phyloP scores from a whole-genome alignment of 805 yeast species.

The Monosporozyma yasuniensis region DNA sequence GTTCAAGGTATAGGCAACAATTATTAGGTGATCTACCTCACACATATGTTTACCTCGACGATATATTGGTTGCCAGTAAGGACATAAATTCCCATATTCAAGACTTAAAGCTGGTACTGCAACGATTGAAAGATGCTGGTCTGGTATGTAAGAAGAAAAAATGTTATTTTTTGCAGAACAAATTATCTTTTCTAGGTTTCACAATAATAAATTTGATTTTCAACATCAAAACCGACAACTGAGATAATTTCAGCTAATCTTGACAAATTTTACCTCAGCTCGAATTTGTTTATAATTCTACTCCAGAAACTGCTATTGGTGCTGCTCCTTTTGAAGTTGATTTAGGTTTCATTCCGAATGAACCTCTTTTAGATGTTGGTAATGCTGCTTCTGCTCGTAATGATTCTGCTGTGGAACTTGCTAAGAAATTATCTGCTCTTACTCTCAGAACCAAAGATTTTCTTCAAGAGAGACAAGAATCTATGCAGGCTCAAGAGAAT shows the following conservation, averaged over 20 bases:
- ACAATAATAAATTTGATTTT: background rate
- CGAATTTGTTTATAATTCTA: slow-evolving; percentile 6
- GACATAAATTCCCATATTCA: no score
- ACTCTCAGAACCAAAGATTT: background rate
- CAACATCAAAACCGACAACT: no score
- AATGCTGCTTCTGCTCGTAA: background rate
- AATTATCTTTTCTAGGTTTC: no score
- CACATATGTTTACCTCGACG: no score
- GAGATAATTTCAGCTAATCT: no score
- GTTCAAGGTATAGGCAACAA: no score
- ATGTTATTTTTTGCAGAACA: no score
- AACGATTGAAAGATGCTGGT: no score
- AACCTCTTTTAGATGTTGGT: slow-evolving; percentile 2
- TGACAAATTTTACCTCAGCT: slow-evolving; percentile 4
- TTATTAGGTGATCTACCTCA: no score
- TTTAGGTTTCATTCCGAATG: slow-evolving; percentile 8
- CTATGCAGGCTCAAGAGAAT: slow-evolving; percentile 1
- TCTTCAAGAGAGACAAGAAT: background rate
- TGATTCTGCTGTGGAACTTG: background rate
- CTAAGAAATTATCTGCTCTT: background rate
- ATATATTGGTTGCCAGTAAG: no score
- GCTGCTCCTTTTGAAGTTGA: slow-evolving; percentile 8
- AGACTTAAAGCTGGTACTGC: no score
- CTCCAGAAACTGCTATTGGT: background rate
- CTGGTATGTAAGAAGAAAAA: no score